Base-by-base conservation (phyloP, 2,329 filamentous ascomycete genomes). In the Pseudogymnoascus sp. region DNA sequence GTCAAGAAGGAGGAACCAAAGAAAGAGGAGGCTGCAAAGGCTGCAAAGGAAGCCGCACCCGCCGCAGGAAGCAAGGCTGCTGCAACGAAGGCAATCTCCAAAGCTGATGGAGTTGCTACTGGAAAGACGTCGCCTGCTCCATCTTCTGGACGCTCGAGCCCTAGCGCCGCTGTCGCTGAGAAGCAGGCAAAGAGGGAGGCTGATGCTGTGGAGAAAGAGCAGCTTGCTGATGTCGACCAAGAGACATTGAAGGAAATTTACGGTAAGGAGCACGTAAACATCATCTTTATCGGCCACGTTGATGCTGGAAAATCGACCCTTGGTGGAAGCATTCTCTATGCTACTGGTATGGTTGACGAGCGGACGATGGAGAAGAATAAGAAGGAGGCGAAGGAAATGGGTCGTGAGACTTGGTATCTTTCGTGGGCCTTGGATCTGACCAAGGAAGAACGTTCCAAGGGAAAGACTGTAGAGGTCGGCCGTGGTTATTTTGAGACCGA, bases 341-440 rank as follows among this genome's bases (percentile, higher is more conserved):
- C 86, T 62, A 97, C 93, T 4, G 95, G 95, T 66, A 99, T 98
- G 95, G 95, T 99, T n/a, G 96, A 99, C 73, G 92, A 99, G 78
- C 87, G 95, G 75, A 99, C 95, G 37, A 86, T 99, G 83, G 95
- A 99, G 63, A 99, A 99, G 79, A 96, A 96, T 82, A 96, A 93
- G 84, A 87, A 86, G 71, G 96, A 99, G 73, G 93, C 95, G 61
- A 98, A 96, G 81, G 95, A 98, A 10, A 84, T 95, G 68, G 95
- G 95, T 62, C 90, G 93, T 80, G 95, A 98, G 80, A 96, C 93
- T 3, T 99, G 95, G 95, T 99, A 98, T 77, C 84, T 99, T 21
- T 99, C 95, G 48, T 99, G 96, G 95, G 96, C 93, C 67, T 85
- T 99, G 71, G 95, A 99, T 83, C 77, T 98, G 76, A 99, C 92